These are phyloP conservation scores for Miscanthus sacchariflorus DNA, from an alignment of 202 grass and related monocot species.

Conservation along the genomic window DNA sequence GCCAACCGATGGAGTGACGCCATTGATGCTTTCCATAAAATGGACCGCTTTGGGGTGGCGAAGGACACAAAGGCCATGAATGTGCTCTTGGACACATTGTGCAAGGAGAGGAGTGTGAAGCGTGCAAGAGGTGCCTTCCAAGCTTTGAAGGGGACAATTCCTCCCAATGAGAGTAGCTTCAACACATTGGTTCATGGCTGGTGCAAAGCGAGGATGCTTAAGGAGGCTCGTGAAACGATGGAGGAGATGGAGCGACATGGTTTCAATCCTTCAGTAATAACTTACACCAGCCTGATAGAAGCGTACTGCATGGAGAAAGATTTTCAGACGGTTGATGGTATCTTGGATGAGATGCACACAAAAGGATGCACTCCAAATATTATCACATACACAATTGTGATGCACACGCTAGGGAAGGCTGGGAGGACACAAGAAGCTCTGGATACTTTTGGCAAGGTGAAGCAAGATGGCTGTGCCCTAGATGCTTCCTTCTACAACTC, in stretches of 20 bases:
- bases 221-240: constrained; percentile 60
- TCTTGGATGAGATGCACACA: constrained; percentile 58
- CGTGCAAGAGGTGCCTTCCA: constrained; percentile 68
- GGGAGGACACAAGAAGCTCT: constrained; percentile 76
- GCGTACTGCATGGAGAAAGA: constrained; percentile 80
- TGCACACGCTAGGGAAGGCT: constrained; percentile 75
- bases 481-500: constrained; percentile 86
- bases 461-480: constrained; percentile 59
- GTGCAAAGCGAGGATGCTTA: constrained; percentile 76
- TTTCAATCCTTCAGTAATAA: constrained; percentile 76
- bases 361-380: constrained; percentile 74
- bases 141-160: constrained; percentile 55
- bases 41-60: constrained; percentile 65
- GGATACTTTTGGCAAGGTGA: constrained; percentile 66
- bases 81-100: constrained; percentile 70
- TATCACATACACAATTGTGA: constrained; percentile 85
- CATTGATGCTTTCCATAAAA: constrained; percentile 59
- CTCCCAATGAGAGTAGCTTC: constrained; percentile 70
- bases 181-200: constrained; percentile 83
- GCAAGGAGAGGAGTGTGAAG: constrained; percentile 87
- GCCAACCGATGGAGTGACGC: constrained; percentile 69
- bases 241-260: constrained; percentile 71
- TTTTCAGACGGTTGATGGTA: constrained; percentile 55
- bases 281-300: constrained; percentile 87
- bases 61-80: constrained; percentile 85